Evolutionary conservation across 768 basidiomycete species (phyloP).

Genomic region (Termitomyces sp.): DNA sequence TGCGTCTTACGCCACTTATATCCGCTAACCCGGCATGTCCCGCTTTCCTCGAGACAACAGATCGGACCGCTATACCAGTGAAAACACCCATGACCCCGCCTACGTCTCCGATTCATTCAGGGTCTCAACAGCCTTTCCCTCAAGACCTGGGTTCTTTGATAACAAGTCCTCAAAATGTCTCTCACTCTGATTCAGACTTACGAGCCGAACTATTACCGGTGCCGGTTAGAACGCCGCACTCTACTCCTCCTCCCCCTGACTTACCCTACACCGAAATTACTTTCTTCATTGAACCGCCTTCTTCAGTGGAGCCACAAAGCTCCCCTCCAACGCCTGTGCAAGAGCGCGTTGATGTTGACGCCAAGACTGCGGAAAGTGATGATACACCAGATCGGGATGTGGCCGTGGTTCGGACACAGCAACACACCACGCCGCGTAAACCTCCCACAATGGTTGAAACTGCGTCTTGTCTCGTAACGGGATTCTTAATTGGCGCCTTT

Average conservation of each 20-base stretch:
- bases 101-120: constrained; percentile 14
- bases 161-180: neutral
- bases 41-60: neutral
- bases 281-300: constrained; percentile 1
- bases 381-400: constrained; percentile 10
- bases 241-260: neutral
- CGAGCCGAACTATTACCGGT: neutral
- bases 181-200: neutral
- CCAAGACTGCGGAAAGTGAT: neutral
- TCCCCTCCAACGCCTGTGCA: neutral
- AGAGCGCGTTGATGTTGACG: neutral
- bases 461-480: constrained; percentile 38
- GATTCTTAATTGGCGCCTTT: constrained; percentile 56
- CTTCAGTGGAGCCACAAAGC: neutral
- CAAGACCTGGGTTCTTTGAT: neutral
- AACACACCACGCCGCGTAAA: constrained; percentile 6
- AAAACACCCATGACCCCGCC: constrained; percentile 17
- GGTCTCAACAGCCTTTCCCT: neutral
- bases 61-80: neutral
- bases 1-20: neutral
- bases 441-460: constrained; percentile 24
- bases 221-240: neutral
- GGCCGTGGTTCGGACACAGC: constrained; percentile 1
- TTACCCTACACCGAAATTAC: neutral
- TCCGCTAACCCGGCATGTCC: constrained; percentile 4